Evolutionary conservation across 352 stramenopile species (phyloP).

Genomic region (Phytophthora crassamura): DNA sequence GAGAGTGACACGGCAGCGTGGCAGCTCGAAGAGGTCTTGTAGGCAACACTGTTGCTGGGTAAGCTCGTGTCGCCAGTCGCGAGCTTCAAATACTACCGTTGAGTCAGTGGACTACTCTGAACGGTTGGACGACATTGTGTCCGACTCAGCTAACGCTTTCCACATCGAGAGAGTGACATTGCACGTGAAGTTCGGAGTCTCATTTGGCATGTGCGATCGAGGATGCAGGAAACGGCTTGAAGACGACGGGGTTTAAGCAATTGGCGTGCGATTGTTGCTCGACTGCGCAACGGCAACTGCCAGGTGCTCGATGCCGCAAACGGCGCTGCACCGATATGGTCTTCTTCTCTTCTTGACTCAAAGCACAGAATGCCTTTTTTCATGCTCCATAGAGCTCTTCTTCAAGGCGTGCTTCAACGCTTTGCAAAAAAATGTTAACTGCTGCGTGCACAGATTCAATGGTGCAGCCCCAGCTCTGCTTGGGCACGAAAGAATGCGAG

Average conservation of each 20-base stretch:
- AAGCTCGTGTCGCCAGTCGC: slow-evolving; percentile 1
- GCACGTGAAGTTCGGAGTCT: not conserved
- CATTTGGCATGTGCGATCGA: too few relatives aligned
- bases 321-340: too few relatives aligned
- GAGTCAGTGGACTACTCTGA: too few relatives aligned
- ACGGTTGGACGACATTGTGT: too few relatives aligned
- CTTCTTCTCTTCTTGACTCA: too few relatives aligned
- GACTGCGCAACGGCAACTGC: not conserved
- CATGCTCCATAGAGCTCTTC: not conserved
- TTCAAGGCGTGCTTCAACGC: slow-evolving; percentile 32
- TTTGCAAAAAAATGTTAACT: slow-evolving; percentile 15
- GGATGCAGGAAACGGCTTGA: too few relatives aligned
- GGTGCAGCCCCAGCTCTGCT: not conserved
- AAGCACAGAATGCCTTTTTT: not conserved
- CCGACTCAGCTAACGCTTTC: too few relatives aligned
- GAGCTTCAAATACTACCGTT: not conserved
- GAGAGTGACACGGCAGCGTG: slow-evolving; percentile 4
- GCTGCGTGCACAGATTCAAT: not conserved
- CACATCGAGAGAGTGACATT: not conserved
- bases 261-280: not conserved
- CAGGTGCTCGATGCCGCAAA: not conserved
- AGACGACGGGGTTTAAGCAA: too few relatives aligned
- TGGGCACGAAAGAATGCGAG: slow-evolving; percentile 11
- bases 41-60: not conserved
- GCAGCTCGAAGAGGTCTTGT: not conserved